phyloP scores from a whole-genome alignment of 495 filamentous ascomycete species.

The Niebla homalea region DNA sequence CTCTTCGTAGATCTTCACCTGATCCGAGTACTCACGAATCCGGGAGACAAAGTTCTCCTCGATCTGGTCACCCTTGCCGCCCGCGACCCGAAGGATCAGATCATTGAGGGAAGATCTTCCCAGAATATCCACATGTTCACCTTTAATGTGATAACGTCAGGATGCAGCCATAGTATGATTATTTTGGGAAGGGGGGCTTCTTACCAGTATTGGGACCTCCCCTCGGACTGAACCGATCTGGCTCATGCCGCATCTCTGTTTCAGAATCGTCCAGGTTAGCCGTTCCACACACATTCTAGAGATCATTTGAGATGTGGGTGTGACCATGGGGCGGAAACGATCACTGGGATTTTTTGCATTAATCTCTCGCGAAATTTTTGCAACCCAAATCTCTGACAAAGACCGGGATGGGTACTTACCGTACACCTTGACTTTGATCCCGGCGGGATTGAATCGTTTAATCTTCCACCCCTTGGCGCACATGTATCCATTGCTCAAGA shows the following conservation, averaged over 20 bases:
- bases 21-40: conserved; percentile 68
- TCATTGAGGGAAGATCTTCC: conserved; percentile 83
- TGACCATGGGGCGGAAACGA: too few species aligned
- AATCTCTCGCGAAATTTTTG: too few species aligned
- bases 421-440: conserved; percentile 63
- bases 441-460: conserved; percentile 83
- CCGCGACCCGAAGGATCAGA: conserved; percentile 73
- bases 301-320: too few species aligned
- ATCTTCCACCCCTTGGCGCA: conserved; percentile 85
- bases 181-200: not conserved
- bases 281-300: too few species aligned
- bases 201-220: conserved; percentile 85
- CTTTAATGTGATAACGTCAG: conserved; percentile 18
- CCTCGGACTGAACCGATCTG: conserved; percentile 76
- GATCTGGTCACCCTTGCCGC: conserved; percentile 73
- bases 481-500: conserved; percentile 89
- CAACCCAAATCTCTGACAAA: too few species aligned
- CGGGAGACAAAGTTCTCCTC: conserved; percentile 63
- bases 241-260: conserved; percentile 54
- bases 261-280: too few species aligned
- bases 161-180: not conserved
- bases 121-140: conserved; percentile 94
- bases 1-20: conserved; percentile 65
- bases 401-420: conserved; percentile 49
- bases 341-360: too few species aligned